Conservation (phyloP, 2,329 filamentous ascomycete genomes). For the Aspergillus thermomutatus region DNA sequence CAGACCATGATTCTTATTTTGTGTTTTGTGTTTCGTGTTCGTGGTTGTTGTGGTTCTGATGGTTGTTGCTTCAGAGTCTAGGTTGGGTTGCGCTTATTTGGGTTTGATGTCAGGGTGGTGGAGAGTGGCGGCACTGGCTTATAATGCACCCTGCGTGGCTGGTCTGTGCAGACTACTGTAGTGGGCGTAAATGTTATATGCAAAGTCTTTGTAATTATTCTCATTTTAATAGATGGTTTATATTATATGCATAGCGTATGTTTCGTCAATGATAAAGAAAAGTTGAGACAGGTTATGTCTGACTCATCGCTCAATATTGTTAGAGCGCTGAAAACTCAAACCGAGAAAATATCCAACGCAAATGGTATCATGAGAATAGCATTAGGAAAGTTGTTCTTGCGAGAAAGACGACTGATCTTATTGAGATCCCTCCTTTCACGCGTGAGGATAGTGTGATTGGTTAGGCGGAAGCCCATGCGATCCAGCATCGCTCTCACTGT, state of each 20-base stretch:
- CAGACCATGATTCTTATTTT: constrained; percentile 54
- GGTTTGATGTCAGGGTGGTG: not conserved
- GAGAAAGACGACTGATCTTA: not conserved
- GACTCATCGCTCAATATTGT: not conserved
- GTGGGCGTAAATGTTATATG: not conserved
- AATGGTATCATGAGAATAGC: not conserved
- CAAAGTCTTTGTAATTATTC: not conserved
- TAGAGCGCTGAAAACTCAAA: not conserved
- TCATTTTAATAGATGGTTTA: not conserved
- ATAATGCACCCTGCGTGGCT: not conserved
- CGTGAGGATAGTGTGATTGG: not conserved
- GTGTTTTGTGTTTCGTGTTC: not conserved
- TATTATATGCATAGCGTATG: not conserved
- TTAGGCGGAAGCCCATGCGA: not conserved
- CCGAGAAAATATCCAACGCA: not conserved
- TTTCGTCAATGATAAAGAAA: not conserved
- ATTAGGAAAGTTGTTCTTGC: not conserved
- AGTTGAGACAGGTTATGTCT: not conserved
- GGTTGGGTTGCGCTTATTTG: not conserved
- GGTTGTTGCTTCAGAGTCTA: not conserved
- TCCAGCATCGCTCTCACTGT: not conserved
- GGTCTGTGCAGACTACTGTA: not conserved
- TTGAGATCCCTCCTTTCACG: not conserved
- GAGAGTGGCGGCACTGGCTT: not conserved
- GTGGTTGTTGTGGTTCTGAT: not conserved